phyloP scores from a whole-genome alignment of 2,329 filamentous ascomycete species.

The Pseudogymnoascus destructans region DNA sequence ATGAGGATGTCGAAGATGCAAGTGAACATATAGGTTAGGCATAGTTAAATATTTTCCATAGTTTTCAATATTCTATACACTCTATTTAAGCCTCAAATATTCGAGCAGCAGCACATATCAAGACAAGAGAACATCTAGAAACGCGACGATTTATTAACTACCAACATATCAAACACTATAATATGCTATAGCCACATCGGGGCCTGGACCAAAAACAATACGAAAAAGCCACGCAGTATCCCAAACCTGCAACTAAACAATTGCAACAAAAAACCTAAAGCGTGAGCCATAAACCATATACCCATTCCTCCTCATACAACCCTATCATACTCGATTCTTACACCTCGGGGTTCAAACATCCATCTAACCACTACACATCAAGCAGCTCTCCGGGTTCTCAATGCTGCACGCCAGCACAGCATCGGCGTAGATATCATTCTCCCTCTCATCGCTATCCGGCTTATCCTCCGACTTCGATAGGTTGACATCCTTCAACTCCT shows the following conservation, averaged over 20 bases:
- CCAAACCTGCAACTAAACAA: background rate
- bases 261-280: background rate
- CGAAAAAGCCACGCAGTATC: slow-evolving; percentile 1
- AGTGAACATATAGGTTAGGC: too few relatives aligned
- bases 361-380: slow-evolving; percentile 86
- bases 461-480: slow-evolving; percentile 45
- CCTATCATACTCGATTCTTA: slow-evolving; percentile 1
- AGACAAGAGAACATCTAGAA: background rate
- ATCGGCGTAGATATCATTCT: slow-evolving; percentile 91
- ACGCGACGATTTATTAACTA: slow-evolving; percentile 2
- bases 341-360: background rate
- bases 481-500: slow-evolving; percentile 47
- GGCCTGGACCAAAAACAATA: background rate
- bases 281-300: slow-evolving; percentile 10
- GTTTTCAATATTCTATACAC: too few relatives aligned
- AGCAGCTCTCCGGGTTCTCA: slow-evolving; percentile 84
- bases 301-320: slow-evolving; percentile 4
- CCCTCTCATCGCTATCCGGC: slow-evolving; percentile 55
- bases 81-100: too few relatives aligned
- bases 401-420: slow-evolving; percentile 90
- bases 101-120: background rate
- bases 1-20: too few relatives aligned
- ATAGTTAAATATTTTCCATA: too few relatives aligned
- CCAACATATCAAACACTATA: slow-evolving; percentile 7
- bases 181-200: background rate